Base-by-base conservation (phyloP, 345 rosid species). In the Syzygium grande region DNA sequence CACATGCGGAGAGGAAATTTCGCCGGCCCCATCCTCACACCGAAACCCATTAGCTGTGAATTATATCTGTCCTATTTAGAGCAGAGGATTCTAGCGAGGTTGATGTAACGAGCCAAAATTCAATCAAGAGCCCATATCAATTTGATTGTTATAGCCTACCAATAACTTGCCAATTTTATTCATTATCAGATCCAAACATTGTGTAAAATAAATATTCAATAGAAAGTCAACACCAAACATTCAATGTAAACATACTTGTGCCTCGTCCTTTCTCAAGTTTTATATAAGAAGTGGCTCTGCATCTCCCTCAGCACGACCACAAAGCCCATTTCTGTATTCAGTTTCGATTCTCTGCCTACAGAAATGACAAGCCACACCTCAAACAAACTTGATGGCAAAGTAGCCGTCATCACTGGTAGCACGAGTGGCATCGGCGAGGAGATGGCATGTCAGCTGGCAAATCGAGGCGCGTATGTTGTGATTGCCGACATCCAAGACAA, bases 381-480 rank as follows among this genome's bases (percentile, higher is more conserved):
- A 46, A 63, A 27, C 79, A 89, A 78, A 86, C 90, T 90, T 3
- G 63, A 68, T 12, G 87, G 85, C 68, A 84, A 88, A 58, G 91
- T 88, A 87, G 91, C 89, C 23, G 80, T 90, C 51, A 46, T 90
- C 83, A 88, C 91, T 12, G 91, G 90, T 5, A 89, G 90, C 5
- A 79, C 88, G 2, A 87, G 87, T 3, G 90, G 90, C 84, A 88
- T 88, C n/a, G 87, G 90, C 12, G 90, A 88, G 85, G 87, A 41
- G 21, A 73, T 87, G 2, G 87, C 30, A 11, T 83, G 73, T 55
- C 89, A 22, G 51, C 84, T 89, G 84, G 80, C 68, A 9, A 77
- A 53, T 84, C 88, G 84, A 13, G 85, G 87, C 13, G 88, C 80
- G 19, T 55, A 22, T 4, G 78, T 90, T 5, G 88, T 87, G 55